Evolutionary conservation across 352 stramenopile species (phyloP), one percentile per base, ranked within the genome.

Genomic region (Globisporangium lucens): DNA sequence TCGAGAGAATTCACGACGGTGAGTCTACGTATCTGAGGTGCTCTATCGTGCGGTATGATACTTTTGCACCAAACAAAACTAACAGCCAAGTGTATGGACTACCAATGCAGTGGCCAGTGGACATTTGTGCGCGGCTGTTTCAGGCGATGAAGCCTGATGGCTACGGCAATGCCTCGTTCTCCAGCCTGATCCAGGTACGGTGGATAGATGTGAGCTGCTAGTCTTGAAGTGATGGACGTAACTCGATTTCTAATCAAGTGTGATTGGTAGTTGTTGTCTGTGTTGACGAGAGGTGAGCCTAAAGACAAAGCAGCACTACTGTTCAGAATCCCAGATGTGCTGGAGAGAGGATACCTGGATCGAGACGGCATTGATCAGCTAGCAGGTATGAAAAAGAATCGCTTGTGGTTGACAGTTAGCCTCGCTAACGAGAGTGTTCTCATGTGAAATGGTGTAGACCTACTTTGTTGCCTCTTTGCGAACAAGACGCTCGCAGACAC

Each of bases 161-260:
- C 0, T 87, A 82, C 35, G 84, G 82, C 6, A 89, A 91, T 63
- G 61, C 88, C 35, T 89, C 82, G 6, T 91, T 87, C 63, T 81
- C 70, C 24, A 85, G 68, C 20, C 76, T 93, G 22, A 68, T 85
- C n/a, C 75, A 90, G 73, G 84, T 93, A 69, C 13, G 63, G 59
- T 10, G 41, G 15, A 49, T 22, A 20, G 15, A 10, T 43, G 49
- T 61, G 35, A 12, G 10, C 13, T 38, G 38, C 24, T 12, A 2
- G 29, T 27, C 20, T n/a, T 30, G n/a, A 51, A 29, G 3, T 53
- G 49, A 56, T 33, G 8, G 10, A 15, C 29, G 2, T 13, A 24
- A 24, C 24, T 24, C 24, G 6, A 24, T 20, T 35, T 12, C 27
- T 57, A 20, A 57, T 9, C 6, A 24, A 38, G n/a, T 24, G 35